Conservation (phyloP, 2,329 filamentous ascomycete genomes). For the Colletotrichum falcatum region DNA sequence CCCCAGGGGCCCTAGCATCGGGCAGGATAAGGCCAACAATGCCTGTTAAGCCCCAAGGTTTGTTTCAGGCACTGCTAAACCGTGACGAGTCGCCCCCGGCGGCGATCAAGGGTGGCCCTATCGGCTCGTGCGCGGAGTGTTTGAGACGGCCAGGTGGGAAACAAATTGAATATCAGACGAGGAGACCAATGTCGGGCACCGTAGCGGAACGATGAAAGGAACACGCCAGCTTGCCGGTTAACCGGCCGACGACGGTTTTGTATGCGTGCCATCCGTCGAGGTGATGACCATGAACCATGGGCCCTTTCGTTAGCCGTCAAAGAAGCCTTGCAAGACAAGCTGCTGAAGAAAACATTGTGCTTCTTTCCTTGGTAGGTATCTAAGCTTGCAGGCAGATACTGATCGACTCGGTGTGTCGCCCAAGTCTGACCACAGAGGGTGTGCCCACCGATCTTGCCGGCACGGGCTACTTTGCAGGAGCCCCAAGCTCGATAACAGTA, state of each 20-base stretch:
- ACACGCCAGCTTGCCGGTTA: slow-evolving; percentile 18
- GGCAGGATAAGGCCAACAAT: slow-evolving; percentile 10
- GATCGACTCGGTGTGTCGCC: slow-evolving; percentile 6
- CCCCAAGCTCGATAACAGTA: not conserved
- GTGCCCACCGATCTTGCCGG: not conserved
- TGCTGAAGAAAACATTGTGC: not conserved
- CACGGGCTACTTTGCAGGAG: not conserved
- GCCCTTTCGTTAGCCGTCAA: not conserved
- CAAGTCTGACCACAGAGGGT: slow-evolving; percentile 9
- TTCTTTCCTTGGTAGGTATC: not conserved
- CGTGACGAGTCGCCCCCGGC: slow-evolving; percentile 15
- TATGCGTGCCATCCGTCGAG: slow-evolving; percentile 6
- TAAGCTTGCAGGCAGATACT: slow-evolving; percentile 2
- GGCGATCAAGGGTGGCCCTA: slow-evolving; percentile 17
- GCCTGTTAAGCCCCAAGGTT: slow-evolving; percentile 36
- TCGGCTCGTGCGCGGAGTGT: slow-evolving; percentile 32
- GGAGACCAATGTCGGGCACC: not conserved
- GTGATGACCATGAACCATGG: not conserved
- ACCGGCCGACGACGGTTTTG: slow-evolving; percentile 26
- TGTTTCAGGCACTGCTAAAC: slow-evolving; percentile 36
- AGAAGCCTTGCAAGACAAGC: not conserved
- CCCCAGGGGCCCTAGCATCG: slow-evolving; percentile 8
- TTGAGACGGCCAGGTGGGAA: slow-evolving; percentile 36
- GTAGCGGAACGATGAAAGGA: slow-evolving; percentile 9
- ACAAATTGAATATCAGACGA: slow-evolving; percentile 1